phyloP scores from a whole-genome alignment of 805 yeast species.

The Jamesozyma lodderae region DNA sequence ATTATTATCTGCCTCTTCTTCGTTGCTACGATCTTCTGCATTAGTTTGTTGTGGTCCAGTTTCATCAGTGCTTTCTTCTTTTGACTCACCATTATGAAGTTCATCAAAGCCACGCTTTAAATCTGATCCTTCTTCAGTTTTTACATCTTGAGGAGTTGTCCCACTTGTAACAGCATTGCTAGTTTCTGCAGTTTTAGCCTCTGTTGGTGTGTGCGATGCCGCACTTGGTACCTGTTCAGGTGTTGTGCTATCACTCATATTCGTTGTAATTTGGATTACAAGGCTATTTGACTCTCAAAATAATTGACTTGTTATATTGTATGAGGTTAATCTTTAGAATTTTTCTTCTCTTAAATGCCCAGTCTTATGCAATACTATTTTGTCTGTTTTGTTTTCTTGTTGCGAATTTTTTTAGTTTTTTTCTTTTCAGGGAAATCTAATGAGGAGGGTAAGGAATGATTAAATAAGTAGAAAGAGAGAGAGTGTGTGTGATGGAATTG shows the following conservation, averaged over 20 bases:
- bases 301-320: too few relatives aligned
- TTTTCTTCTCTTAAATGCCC: too few relatives aligned
- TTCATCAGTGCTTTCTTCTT: constrained; percentile 5
- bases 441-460: constrained; percentile 1
- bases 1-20: constrained; percentile 36
- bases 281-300: too few relatives aligned
- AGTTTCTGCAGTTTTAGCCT: background rate
- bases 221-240: too few relatives aligned
- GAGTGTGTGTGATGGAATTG: background rate
- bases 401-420: constrained; percentile 1
- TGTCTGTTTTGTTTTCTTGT: background rate
- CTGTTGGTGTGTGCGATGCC: too few relatives aligned
- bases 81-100: constrained; percentile 1
- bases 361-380: too few relatives aligned
- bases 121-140: background rate
- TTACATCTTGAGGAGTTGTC: background rate
- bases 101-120: too few relatives aligned
- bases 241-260: constrained; percentile 1
- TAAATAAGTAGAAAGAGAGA: background rate
- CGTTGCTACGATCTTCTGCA: constrained; percentile 9
- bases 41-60: background rate
- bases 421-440: background rate
- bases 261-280: too few relatives aligned
- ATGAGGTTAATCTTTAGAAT: too few relatives aligned
- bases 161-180: background rate